These are phyloP conservation scores for Aureobasidium namibiae DNA, from an alignment of 2,329 filamentous ascomycete species.

Conservation along the genomic window DNA sequence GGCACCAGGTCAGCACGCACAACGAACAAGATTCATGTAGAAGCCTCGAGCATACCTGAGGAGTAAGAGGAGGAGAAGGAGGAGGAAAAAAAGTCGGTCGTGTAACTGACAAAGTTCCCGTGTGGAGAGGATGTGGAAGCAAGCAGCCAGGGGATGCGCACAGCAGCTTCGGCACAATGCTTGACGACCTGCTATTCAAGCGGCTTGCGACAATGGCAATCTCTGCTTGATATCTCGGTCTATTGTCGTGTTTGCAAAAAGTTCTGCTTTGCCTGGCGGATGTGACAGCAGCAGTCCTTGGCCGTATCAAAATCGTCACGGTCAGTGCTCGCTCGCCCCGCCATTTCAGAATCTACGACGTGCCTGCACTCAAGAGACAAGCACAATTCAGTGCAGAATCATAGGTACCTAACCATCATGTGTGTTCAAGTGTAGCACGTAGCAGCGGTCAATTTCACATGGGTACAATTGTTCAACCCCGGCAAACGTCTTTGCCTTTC, in stretches of 20 bases:
- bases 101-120: neutral
- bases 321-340: neutral
- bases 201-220: neutral
- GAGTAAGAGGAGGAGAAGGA: neutral
- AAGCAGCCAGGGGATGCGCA: neutral
- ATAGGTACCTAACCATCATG: neutral
- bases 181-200: neutral
- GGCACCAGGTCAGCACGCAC: neutral
- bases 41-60: neutral
- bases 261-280: neutral
- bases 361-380: neutral
- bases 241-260: neutral
- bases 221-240: neutral
- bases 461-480: no score
- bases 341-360: neutral
- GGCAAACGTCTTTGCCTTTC: no score
- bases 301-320: neutral
- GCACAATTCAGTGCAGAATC: neutral
- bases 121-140: neutral
- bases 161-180: neutral
- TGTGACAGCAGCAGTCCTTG: neutral
- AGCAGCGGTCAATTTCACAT: neutral
- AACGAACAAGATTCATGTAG: neutral
- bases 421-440: neutral
- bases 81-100: slow-evolving; percentile 7